phyloP scores from a whole-genome alignment of 1,284 basidiomycete genomes.

The Testicularia cyperi region DNA sequence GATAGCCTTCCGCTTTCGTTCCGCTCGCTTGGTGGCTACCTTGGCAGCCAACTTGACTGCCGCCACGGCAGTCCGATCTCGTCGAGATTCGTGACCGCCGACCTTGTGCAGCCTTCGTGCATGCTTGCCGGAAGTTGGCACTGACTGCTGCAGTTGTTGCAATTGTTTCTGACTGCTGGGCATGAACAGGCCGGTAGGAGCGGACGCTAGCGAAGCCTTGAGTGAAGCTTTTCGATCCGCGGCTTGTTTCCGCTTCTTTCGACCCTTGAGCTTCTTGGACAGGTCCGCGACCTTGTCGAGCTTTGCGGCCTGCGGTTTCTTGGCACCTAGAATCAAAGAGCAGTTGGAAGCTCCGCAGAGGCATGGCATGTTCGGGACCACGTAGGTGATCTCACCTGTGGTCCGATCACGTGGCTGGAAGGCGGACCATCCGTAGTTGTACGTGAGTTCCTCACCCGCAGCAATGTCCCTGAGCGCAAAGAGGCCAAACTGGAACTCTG shows the following conservation, averaged over 20 bases:
- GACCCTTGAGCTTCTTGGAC: too few species aligned
- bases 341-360: slow-evolving; percentile 50
- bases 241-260: slow-evolving; percentile 16
- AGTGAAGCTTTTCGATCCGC: too few species aligned
- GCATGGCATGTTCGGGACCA: slow-evolving; percentile 27
- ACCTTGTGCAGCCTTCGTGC: too few species aligned
- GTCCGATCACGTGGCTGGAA: slow-evolving; percentile 40
- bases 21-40: slow-evolving; percentile 1
- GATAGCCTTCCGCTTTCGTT: neutral
- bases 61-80: too few species aligned
- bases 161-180: too few species aligned
- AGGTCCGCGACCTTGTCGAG: slow-evolving; percentile 16
- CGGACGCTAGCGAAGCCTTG: too few species aligned
- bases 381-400: slow-evolving; percentile 25
- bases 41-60: slow-evolving; percentile 2
- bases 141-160: too few species aligned
- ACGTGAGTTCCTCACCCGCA: slow-evolving; percentile 54
- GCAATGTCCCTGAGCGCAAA: slow-evolving; percentile 52
- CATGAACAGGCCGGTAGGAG: too few species aligned
- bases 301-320: slow-evolving; percentile 22
- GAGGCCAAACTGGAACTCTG: slow-evolving; percentile 54
- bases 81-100: too few species aligned
- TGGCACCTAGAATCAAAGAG: slow-evolving; percentile 45
- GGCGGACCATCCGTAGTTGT: slow-evolving; percentile 54
- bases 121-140: too few species aligned